Evolutionary conservation across 768 basidiomycete genomes (phyloP).

Genomic region (Lactarius psammicola): DNA sequence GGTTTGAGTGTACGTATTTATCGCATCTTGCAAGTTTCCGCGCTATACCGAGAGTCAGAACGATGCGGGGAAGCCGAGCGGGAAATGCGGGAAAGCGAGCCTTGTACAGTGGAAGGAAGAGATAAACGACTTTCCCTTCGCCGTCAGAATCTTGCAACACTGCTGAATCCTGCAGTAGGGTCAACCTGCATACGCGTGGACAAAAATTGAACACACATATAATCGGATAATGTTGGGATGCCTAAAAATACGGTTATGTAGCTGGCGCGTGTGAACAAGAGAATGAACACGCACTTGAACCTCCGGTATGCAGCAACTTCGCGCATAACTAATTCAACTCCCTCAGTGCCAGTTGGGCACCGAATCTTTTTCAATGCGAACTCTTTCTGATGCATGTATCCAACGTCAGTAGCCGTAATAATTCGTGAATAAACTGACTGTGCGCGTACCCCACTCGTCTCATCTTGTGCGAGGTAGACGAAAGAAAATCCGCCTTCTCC

Average conservation of each 20-base stretch:
- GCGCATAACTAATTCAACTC: constrained; percentile 84
- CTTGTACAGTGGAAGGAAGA: constrained; percentile 93
- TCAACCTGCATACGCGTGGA: constrained; percentile 13
- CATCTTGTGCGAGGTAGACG: constrained; percentile 85
- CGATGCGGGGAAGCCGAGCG: constrained; percentile 3
- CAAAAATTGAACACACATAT: constrained; percentile 48
- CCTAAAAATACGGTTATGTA: constrained; percentile 40
- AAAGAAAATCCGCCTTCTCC: constrained; percentile 97
- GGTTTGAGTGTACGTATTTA: constrained; percentile 82
- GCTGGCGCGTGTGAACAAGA: background rate
- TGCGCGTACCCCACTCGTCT: constrained; percentile 70
- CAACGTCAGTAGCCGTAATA: constrained; percentile 14
- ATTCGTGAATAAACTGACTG: constrained; percentile 18
- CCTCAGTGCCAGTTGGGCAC: constrained; percentile 84
- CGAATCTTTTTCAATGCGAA: constrained; percentile 98
- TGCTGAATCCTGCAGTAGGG: constrained; percentile 71
- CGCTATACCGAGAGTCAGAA: constrained; percentile 46
- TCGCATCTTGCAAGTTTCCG: constrained; percentile 94
- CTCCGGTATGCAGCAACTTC: constrained; percentile 93
- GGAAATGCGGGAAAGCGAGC: constrained; percentile 39
- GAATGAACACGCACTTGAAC: constrained; percentile 68
- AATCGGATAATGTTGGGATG: constrained; percentile 98
- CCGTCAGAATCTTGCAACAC: constrained; percentile 92
- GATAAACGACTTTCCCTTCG: constrained; percentile 92
- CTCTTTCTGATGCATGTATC: constrained; percentile 54